phyloP scores from a whole-genome alignment of 2,329 filamentous ascomycete species.

The Alternaria sp. region DNA sequence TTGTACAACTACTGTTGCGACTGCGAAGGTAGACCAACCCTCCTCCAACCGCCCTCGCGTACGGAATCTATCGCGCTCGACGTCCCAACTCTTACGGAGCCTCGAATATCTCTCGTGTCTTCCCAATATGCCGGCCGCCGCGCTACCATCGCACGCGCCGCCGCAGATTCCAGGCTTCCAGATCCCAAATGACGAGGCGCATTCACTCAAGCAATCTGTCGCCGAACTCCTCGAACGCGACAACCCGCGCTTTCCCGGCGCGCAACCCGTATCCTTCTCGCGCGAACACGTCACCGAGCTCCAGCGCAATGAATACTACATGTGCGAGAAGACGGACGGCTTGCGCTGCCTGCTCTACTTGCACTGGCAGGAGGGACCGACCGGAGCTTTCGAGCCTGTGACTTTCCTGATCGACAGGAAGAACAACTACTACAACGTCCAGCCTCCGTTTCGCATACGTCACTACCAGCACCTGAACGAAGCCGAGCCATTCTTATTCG shows the following conservation, averaged over 20 bases:
- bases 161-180: conserved; percentile 45
- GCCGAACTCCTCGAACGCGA: conserved; percentile 74
- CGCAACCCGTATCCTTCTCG: conserved; percentile 93
- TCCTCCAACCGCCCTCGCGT: not conserved
- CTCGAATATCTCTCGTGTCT: not conserved
- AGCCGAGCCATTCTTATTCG: conserved; percentile 70
- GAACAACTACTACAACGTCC: conserved; percentile 93
- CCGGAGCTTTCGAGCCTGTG: conserved; percentile 47
- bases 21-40: not conserved
- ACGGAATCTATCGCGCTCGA: not conserved
- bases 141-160: conserved; percentile 24
- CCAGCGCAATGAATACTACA: conserved; percentile 85
- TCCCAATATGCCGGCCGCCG: conserved; percentile 26
- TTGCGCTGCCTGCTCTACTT: conserved; percentile 95
- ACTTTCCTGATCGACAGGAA: conserved; percentile 97
- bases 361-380: conserved; percentile 63
- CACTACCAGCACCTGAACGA: conserved; percentile 64
- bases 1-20: not conserved
- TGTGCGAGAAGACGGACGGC: conserved; percentile 98
- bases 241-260: conserved; percentile 77
- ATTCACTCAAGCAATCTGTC: conserved; percentile 73
- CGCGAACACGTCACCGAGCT: conserved; percentile 83
- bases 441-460: conserved; percentile 79
- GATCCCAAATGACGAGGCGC: conserved; percentile 28
- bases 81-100: not conserved